These are phyloP conservation scores for Phascolomyces articulosus DNA, from an alignment of 371 early-diverging fungal genomes.

Conservation along the genomic window DNA sequence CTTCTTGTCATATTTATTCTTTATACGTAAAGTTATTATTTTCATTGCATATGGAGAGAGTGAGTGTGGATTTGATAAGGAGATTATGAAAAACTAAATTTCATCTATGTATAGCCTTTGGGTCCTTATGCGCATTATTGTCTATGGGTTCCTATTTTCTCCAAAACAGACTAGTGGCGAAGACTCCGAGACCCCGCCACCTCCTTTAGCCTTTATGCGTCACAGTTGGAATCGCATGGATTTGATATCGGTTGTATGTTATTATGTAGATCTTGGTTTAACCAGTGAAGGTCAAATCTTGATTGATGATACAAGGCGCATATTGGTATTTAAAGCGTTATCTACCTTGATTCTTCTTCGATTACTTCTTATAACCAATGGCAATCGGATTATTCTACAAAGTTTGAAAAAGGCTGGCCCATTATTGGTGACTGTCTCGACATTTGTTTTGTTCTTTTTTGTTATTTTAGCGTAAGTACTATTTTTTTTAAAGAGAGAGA, in stretches of 20 bases:
- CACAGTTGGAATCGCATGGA: conserved; percentile 76
- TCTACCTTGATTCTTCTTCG: conserved; percentile 61
- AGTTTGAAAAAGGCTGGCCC: conserved; percentile 69
- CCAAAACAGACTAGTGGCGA: conserved; percentile 16
- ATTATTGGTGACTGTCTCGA: conserved; percentile 58
- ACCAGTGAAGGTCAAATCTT: conserved; percentile 39
- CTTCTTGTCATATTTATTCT: conserved; percentile 55
- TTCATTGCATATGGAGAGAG: too few species aligned
- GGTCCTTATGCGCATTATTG: conserved; percentile 48
- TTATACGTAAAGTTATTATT: conserved; percentile 60
- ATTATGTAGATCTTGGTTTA: conserved; percentile 62
- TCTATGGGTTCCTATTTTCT: conserved; percentile 58
- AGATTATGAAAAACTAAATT: too few species aligned
- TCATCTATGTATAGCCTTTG: conserved; percentile 7
- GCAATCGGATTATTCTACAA: conserved; percentile 61
- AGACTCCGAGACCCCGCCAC: conserved; percentile 11
- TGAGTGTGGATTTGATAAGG: too few species aligned
- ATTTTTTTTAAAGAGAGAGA: background rate
- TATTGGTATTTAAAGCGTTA: conserved; percentile 60
- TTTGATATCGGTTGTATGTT: conserved; percentile 58
- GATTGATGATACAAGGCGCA: conserved; percentile 35
- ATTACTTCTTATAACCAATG: conserved; percentile 62
- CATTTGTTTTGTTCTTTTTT: conserved; percentile 69
- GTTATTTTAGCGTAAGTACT: conserved; percentile 60
- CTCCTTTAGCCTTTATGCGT: conserved; percentile 57